Percentiles rank a stretch among this genome's conserved stretches.
Evolutionary conservation across 2,329 filamentous ascomycete species (phyloP).

Genomic region (Microdochium paspali): DNA sequence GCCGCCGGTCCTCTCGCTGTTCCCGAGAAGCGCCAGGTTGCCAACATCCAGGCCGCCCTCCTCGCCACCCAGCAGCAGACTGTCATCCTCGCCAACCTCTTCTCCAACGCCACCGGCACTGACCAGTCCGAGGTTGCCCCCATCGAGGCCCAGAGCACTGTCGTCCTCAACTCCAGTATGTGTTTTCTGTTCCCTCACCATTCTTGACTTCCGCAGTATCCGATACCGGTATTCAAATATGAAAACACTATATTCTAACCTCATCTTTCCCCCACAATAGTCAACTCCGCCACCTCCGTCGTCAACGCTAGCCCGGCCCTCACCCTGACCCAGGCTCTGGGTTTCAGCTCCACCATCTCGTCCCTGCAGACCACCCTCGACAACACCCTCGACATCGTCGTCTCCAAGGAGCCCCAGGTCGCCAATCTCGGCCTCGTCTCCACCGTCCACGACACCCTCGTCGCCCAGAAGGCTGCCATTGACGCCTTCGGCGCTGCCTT

Average conservation of each 20-base stretch:
- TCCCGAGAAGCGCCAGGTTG: neutral
- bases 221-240: no score
- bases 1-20: neutral
- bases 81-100: neutral
- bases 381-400: neutral
- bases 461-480: neutral
- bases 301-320: neutral
- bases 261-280: neutral
- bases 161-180: neutral
- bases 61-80: neutral
- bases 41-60: neutral
- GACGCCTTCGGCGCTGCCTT: constrained; percentile 1
- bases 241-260: no score
- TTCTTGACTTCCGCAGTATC: neutral
- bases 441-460: constrained; percentile 1
- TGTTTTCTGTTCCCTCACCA: neutral
- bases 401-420: constrained; percentile 1
- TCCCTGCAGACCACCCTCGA: constrained; percentile 1
- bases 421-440: neutral
- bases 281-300: neutral
- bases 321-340: constrained; percentile 1
- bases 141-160: neutral
- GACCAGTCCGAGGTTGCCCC: neutral
- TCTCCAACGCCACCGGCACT: neutral
- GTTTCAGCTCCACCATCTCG: constrained; percentile 1